A percentile compares a stretch with the other conserved stretches of the same genome.
These are phyloP conservation scores for Calendula officinalis DNA, from an alignment of 129 eudicot genomes.

Conservation along the genomic window DNA sequence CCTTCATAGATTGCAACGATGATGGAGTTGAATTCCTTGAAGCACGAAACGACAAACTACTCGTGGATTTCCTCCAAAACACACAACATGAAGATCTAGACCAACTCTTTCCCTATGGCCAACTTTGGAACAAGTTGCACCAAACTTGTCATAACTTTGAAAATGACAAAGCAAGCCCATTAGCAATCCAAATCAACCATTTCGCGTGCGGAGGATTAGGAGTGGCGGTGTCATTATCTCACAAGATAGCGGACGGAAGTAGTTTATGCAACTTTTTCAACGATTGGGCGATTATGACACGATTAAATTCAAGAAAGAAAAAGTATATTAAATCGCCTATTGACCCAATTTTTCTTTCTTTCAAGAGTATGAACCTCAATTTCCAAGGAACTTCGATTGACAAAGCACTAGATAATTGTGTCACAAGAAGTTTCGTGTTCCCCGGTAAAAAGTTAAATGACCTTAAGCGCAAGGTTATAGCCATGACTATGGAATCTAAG, in stretches of 20 bases:
- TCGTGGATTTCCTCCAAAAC: conserved; percentile 12
- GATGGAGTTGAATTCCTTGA: conserved; percentile 27
- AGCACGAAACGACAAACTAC: background rate
- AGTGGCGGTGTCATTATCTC: conserved; percentile 1
- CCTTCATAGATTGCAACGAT: conserved; percentile 25
- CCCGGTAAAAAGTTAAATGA: conserved; percentile 1
- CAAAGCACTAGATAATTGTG: background rate
- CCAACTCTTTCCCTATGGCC: conserved; percentile 11
- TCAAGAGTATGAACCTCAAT: background rate
- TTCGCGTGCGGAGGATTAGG: conserved; percentile 26
- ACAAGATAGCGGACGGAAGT: conserved; percentile 28
- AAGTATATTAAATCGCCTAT: background rate
- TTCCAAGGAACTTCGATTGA: background rate
- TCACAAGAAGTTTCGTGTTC: conserved; percentile 17
- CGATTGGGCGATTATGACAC: conserved; percentile 22
- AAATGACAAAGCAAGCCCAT: background rate
- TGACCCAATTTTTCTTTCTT: conserved; percentile 8
- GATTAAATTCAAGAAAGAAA: background rate
- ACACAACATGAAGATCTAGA: conserved; percentile 24
- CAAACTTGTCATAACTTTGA: background rate
- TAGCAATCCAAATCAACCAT: conserved; percentile 19
- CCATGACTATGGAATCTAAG: background rate
- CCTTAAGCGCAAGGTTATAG: conserved; percentile 7
- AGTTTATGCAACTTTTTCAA: conserved; percentile 5
- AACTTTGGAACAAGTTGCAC: conserved; percentile 8